Percentiles rank a stretch among this genome's conserved stretches.
phyloP scores from a whole-genome alignment of 2,329 filamentous ascomycete species.

The Pseudocercospora pini-densiflorae region DNA sequence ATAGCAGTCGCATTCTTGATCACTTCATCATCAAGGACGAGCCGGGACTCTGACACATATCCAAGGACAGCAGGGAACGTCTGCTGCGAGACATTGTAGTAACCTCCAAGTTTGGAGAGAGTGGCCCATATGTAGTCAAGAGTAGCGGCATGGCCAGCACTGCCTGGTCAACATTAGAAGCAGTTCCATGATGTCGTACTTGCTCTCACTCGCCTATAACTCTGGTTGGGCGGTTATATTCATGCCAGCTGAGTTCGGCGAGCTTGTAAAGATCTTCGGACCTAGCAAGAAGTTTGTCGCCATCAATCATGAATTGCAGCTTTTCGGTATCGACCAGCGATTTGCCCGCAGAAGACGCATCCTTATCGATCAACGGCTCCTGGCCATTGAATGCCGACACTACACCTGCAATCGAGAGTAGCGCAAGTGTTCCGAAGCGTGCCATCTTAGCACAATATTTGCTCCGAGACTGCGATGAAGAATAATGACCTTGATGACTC shows the following conservation, averaged over 20 bases:
- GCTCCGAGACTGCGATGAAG: neutral
- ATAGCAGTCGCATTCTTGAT: conserved; percentile 66
- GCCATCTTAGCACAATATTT: conserved; percentile 2
- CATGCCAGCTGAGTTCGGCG: conserved; percentile 61
- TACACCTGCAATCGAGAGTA: neutral
- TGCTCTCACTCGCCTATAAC: conserved; percentile 61
- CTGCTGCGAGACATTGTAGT: conserved; percentile 64
- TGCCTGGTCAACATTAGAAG: conserved; percentile 37
- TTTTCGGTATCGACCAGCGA: conserved; percentile 42
- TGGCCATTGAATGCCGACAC: conserved; percentile 15
- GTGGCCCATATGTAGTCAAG: conserved; percentile 38
- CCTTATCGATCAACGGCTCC: conserved; percentile 19
- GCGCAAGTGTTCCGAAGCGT: neutral
- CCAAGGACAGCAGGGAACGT: conserved; percentile 36
- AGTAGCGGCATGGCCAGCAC: conserved; percentile 39
- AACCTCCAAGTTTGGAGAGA: conserved; percentile 57
- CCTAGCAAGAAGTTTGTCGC: conserved; percentile 61
- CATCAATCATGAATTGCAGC: conserved; percentile 62
- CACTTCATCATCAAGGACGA: conserved; percentile 62
- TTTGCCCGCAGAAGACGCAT: conserved; percentile 3
- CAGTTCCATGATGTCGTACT: neutral
- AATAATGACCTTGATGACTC: conserved; percentile 1
- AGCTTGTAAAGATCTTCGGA: conserved; percentile 67
- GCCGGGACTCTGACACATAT: conserved; percentile 34
- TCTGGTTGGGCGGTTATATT: conserved; percentile 71